These are phyloP conservation scores for Trametes sp. DNA, from an alignment of 1,284 basidiomycete genomes.

Conservation along the genomic window DNA sequence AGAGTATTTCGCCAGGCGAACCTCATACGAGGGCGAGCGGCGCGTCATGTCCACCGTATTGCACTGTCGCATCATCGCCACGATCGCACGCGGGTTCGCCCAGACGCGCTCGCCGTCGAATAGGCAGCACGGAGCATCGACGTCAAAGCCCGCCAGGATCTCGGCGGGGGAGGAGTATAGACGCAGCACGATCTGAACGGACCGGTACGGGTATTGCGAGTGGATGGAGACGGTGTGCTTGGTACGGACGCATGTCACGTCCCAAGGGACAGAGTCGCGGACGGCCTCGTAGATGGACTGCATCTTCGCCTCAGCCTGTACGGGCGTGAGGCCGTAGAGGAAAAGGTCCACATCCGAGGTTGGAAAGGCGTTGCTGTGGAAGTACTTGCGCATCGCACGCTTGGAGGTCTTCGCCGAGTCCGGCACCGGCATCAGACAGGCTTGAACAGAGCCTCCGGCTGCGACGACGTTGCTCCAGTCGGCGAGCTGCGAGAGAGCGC, in stretches of 20 bases:
- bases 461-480: constrained; percentile 69
- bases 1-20: constrained; percentile 63
- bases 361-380: constrained; percentile 59
- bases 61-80: constrained; percentile 66
- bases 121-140: constrained; percentile 64
- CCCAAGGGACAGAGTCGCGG: constrained; percentile 68
- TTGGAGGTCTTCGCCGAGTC: constrained; percentile 57
- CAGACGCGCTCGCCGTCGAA: constrained; percentile 64
- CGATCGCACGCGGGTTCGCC: constrained; percentile 61
- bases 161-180: constrained; percentile 66
- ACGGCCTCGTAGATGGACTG: constrained; percentile 65
- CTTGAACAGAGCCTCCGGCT: constrained; percentile 64
- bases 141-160: constrained; percentile 67
- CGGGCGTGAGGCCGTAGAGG: constrained; percentile 61
- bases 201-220: constrained; percentile 68
- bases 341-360: constrained; percentile 71
- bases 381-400: constrained; percentile 60
- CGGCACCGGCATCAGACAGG: constrained; percentile 59
- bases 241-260: constrained; percentile 67
- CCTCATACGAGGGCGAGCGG: constrained; percentile 69
- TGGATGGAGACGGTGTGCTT: constrained; percentile 70
- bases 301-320: constrained; percentile 67
- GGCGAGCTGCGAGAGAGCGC: constrained; percentile 59
- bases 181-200: constrained; percentile 63
- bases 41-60: constrained; percentile 66